A percentile compares a stretch with the other conserved stretches of the same genome.
Conservation (phyloP, 202 grass and related monocot genomes). For the Zizania palustris region DNA sequence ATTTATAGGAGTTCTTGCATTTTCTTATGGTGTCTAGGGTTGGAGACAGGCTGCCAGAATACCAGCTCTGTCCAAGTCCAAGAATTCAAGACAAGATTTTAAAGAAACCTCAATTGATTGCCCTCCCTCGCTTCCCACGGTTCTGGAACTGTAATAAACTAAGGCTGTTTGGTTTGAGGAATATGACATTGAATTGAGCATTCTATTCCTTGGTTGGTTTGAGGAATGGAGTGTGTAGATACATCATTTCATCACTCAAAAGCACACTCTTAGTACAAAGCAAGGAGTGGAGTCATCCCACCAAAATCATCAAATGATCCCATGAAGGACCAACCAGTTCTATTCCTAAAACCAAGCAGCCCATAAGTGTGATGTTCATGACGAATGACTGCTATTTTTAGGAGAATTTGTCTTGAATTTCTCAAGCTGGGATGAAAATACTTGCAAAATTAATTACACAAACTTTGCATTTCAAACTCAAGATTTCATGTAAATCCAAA, state of each 20-base stretch:
- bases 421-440: background rate
- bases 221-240: background rate
- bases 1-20: constrained; percentile 1
- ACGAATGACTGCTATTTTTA: background rate
- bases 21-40: constrained; percentile 6
- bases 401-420: background rate
- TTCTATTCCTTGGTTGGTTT: background rate
- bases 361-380: background rate
- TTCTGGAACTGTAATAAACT: background rate
- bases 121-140: background rate
- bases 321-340: background rate
- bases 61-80: background rate
- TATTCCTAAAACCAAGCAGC: background rate
- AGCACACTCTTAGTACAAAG: background rate
- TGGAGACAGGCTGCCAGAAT: background rate
- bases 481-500: constrained; percentile 12
- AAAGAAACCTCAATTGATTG: constrained; percentile 6
- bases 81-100: background rate
- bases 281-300: background rate
- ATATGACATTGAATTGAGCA: background rate
- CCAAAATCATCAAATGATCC: background rate
- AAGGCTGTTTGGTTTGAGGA: background rate
- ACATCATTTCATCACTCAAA: background rate
- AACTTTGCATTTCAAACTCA: background rate
- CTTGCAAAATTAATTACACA: constrained; percentile 7